Conservation (phyloP, 768 basidiomycete species). For the Pisolithus microcarpus region DNA sequence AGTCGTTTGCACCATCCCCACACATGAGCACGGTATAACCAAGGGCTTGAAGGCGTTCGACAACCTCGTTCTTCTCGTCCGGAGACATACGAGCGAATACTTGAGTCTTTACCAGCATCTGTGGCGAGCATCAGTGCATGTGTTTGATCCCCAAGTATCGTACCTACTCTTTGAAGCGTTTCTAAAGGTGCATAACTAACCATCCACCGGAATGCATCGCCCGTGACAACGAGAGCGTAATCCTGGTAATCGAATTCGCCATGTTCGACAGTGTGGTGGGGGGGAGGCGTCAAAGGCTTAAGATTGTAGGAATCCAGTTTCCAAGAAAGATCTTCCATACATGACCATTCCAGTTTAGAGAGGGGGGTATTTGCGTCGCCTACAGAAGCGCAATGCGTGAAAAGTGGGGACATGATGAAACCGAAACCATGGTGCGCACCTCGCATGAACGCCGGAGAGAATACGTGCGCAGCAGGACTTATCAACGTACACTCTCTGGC, state of each 20-base stretch:
- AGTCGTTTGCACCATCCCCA: constrained; percentile 98
- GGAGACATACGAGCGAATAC: constrained; percentile 99
- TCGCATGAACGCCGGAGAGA: constrained; percentile 68
- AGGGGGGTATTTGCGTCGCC: constrained; percentile 46
- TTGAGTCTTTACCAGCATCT: constrained; percentile 98
- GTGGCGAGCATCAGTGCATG: constrained; percentile 3
- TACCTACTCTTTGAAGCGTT: constrained; percentile 77
- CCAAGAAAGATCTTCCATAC: constrained; percentile 81
- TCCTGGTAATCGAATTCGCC: constrained; percentile 76
- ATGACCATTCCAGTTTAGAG: constrained; percentile 81
- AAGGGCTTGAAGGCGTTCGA: constrained; percentile 85
- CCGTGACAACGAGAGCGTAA: constrained; percentile 86
- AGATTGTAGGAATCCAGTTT: constrained; percentile 86
- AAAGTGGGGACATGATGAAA: not conserved
- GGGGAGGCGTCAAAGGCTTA: constrained; percentile 66
- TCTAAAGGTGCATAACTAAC: constrained; percentile 90
- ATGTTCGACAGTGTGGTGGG: constrained; percentile 62
- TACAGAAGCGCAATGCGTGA: constrained; percentile 19
- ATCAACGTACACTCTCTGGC: constrained; percentile 90
- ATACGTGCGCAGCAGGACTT: constrained; percentile 83
- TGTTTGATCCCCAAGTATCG: not conserved
- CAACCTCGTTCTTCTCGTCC: constrained; percentile 97
- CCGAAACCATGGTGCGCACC: constrained; percentile 35
- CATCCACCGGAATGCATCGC: constrained; percentile 98
- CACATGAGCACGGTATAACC: constrained; percentile 98